phyloP scores from a whole-genome alignment of 2,329 filamentous ascomycete genomes.

The Elsinoe batatas region DNA sequence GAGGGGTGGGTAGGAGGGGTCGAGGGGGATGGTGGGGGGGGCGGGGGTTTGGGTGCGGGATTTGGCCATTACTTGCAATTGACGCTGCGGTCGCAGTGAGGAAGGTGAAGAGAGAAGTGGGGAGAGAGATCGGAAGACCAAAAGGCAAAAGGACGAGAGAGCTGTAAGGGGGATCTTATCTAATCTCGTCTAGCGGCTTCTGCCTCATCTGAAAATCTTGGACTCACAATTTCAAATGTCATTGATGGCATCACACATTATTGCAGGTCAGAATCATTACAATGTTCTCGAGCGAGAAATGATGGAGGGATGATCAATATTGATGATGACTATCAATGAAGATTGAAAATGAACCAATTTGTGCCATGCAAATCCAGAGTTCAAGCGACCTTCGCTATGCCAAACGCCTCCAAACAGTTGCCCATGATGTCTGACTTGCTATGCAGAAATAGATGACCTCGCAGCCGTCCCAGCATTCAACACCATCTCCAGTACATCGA shows the following conservation, averaged over 20 bases:
- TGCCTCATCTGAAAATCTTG: not conserved
- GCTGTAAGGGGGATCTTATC: conserved; percentile 1
- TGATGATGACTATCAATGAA: not conserved
- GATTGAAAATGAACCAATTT: not conserved
- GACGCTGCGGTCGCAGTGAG: not conserved
- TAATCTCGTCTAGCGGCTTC: conserved; percentile 1
- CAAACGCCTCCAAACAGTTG: not conserved
- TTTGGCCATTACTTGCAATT: not conserved
- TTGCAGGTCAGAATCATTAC: not conserved
- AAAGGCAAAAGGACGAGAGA: no score
- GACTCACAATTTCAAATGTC: no score
- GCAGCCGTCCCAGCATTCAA: not conserved
- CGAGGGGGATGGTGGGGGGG: not conserved
- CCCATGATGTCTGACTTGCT: not conserved
- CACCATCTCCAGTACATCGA: conserved; percentile 12
- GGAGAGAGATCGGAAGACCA: not conserved
- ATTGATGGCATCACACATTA: not conserved
- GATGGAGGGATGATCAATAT: no score
- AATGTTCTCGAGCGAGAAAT: no score
- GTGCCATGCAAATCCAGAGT: not conserved
- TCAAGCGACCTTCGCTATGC: not conserved
- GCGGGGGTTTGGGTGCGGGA: conserved; percentile 10
- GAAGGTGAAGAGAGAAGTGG: no score
- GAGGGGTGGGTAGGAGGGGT: conserved; percentile 46
- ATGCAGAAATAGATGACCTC: conserved; percentile 8